Conservation (phyloP, 257 asterid genomes). For the Plantago elongata region DNA sequence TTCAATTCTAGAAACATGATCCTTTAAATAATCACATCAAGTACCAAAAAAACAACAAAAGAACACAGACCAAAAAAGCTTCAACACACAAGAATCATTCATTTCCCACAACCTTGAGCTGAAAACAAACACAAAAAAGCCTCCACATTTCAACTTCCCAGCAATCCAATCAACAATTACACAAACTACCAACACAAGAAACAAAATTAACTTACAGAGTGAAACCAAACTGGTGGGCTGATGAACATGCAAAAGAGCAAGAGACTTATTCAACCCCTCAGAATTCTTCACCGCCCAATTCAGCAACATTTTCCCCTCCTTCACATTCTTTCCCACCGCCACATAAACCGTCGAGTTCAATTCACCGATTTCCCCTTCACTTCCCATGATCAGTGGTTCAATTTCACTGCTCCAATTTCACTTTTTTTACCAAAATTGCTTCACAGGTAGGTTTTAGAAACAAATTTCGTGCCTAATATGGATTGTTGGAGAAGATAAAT, state of each 20-base stretch:
- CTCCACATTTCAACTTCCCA: no score
- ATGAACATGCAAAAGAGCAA: conserved; percentile 77
- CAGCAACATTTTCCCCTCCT: conserved; percentile 60
- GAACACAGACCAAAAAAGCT: neutral
- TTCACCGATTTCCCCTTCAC: conserved; percentile 38
- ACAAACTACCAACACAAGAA: no score
- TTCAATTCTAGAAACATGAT: conserved; percentile 8
- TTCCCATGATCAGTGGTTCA: conserved; percentile 27
- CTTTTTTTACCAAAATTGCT: no score
- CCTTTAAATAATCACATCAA: neutral
- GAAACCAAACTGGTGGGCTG: conserved; percentile 48
- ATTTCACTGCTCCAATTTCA: no score
- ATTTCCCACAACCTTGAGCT: neutral
- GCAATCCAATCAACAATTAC: no score
- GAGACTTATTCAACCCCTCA: conserved; percentile 29
- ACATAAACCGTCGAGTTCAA: conserved; percentile 39
- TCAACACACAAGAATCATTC: neutral
- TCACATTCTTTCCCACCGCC: conserved; percentile 70
- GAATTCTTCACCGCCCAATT: conserved; percentile 55
- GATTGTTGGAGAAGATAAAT: no score
- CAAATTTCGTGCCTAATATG: no score
- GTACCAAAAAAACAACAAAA: neutral
- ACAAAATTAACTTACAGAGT: conserved; percentile 28
- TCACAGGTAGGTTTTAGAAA: no score
- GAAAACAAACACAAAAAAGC: no score